A percentile compares a stretch with the other conserved stretches of the same genome.
Conservation (phyloP, 352 stramenopile species). For the Pythium utonaiense region DNA sequence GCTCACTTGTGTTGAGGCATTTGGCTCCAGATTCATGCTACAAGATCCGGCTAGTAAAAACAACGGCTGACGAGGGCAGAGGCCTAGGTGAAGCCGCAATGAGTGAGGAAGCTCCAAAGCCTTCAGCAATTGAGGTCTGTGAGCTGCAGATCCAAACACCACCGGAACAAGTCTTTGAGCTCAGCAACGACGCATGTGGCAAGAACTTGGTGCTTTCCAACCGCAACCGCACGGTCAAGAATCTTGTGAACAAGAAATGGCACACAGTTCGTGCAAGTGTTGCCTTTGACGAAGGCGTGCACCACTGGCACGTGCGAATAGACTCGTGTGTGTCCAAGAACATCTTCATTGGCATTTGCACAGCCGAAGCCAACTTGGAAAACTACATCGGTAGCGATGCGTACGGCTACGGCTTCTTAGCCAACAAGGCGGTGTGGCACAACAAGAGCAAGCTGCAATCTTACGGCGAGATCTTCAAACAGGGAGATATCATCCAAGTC, state of each 20-base stretch:
- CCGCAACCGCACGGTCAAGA: conserved; percentile 78
- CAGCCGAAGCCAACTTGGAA: conserved; percentile 60
- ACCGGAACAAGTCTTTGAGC: conserved; percentile 60
- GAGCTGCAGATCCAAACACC: conserved; percentile 29
- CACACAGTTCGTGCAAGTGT: conserved; percentile 70
- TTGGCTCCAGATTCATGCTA: conserved; percentile 19
- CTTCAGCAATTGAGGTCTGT: background rate
- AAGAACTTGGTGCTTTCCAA: conserved; percentile 78
- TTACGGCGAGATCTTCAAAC: conserved; percentile 91
- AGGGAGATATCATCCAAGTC: conserved; percentile 85
- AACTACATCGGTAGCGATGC: conserved; percentile 90
- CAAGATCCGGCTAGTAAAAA: conserved; percentile 17
- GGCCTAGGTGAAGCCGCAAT: background rate
- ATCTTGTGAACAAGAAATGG: conserved; percentile 90
- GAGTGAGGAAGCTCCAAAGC: background rate
- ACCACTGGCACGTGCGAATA: conserved; percentile 86
- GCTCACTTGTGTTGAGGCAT: conserved; percentile 13
- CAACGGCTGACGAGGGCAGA: background rate
- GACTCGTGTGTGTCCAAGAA: conserved; percentile 90
- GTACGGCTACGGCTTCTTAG: conserved; percentile 87
- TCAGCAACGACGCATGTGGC: conserved; percentile 55
- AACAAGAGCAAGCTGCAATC: conserved; percentile 88
- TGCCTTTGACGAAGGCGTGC: conserved; percentile 73
- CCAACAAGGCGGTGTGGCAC: conserved; percentile 91
- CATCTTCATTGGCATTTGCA: conserved; percentile 89